These are phyloP conservation scores for Collybiopsis luxurians DNA, from an alignment of 768 basidiomycete species.

Conservation along the genomic window DNA sequence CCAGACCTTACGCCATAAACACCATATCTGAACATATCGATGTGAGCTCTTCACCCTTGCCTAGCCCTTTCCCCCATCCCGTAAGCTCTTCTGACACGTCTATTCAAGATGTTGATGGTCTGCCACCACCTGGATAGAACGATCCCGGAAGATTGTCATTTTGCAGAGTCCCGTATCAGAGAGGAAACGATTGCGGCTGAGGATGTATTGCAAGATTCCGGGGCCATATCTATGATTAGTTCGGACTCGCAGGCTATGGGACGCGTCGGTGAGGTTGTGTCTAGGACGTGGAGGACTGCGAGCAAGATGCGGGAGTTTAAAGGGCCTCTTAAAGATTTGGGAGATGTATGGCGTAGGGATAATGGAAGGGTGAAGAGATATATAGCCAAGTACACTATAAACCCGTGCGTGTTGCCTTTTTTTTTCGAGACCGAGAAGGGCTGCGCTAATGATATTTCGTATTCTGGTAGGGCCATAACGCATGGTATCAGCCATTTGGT, in stretches of 20 bases:
- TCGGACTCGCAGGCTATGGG: constrained; percentile 99
- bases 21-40: constrained; percentile 97
- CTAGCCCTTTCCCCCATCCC: not conserved
- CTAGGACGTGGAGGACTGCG: constrained; percentile 95
- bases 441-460: not conserved
- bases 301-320: constrained; percentile 85
- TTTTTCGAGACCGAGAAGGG: not conserved
- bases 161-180: constrained; percentile 96
- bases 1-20: constrained; percentile 86
- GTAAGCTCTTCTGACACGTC: not conserved
- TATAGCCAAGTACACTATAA: constrained; percentile 95
- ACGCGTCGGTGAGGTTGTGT: constrained; percentile 90
- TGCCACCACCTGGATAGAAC: constrained; percentile 92
- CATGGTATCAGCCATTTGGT: constrained; percentile 89
- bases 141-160: constrained; percentile 92
- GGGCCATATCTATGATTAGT: constrained; percentile 96
- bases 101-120: constrained; percentile 94
- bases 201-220: constrained; percentile 88
- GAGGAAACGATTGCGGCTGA: constrained; percentile 97
- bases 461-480: constrained; percentile 72
- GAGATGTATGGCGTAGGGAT: constrained; percentile 69
- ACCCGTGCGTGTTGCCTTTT: constrained; percentile 65
- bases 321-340: constrained; percentile 69
- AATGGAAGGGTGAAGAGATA: constrained; percentile 94
- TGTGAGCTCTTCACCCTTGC: constrained; percentile 44